Conservation (phyloP, 2,329 filamentous ascomycete species). For the Scedosporium boydii region DNA sequence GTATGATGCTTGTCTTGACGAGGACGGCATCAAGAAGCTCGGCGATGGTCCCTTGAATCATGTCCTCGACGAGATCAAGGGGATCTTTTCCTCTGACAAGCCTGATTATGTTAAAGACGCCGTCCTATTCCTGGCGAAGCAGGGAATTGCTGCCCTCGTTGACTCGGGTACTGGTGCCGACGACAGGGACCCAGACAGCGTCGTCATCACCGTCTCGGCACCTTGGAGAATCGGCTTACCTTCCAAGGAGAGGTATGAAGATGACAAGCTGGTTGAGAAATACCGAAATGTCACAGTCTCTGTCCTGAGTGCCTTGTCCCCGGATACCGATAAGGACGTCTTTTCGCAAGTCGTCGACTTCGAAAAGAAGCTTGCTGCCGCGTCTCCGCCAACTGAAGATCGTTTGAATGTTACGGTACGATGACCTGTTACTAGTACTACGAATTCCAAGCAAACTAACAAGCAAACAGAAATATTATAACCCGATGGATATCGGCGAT, state of each 20-base stretch:
- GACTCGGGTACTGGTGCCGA: conserved; percentile 28
- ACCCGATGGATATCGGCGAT: conserved; percentile 49
- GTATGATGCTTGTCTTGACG: conserved; percentile 58
- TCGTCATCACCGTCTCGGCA: conserved; percentile 30
- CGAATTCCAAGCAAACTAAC: neutral
- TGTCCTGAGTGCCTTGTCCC: conserved; percentile 20
- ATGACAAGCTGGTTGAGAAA: conserved; percentile 38
- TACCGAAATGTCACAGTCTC: conserved; percentile 29
- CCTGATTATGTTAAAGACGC: conserved; percentile 25
- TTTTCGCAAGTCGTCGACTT: conserved; percentile 41
- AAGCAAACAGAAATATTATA: conserved; percentile 48
- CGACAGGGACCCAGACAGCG: conserved; percentile 28
- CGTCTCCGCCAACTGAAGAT: conserved; percentile 48
- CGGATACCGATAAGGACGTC: conserved; percentile 24
- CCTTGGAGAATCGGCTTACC: conserved; percentile 47
- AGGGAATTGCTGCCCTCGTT: conserved; percentile 31
- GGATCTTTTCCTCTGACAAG: conserved; percentile 17
- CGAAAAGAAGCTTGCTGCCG: conserved; percentile 51
- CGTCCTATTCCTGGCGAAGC: conserved; percentile 33
- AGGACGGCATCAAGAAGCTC: conserved; percentile 41
- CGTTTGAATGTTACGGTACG: conserved; percentile 48
- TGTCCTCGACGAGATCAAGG: conserved; percentile 35
- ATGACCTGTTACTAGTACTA: neutral
- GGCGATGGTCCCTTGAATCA: conserved; percentile 47
- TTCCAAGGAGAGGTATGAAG: conserved; percentile 51